phyloP scores from a whole-genome alignment of 768 basidiomycete species.

The Pulveroboletus ravenelii region DNA sequence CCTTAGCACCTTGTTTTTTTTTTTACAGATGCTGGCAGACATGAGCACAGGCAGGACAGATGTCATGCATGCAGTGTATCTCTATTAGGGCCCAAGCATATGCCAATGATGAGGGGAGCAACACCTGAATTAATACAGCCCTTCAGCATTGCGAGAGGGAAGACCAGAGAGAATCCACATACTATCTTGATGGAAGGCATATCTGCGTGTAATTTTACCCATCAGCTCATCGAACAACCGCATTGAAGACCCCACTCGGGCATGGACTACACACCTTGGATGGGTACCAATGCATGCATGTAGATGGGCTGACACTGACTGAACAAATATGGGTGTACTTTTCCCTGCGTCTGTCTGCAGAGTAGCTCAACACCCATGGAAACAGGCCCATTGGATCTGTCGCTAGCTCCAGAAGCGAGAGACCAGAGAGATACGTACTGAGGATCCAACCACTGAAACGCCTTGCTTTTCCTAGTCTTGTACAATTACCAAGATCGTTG shows the following conservation, averaged over 20 bases:
- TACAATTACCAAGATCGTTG: constrained; percentile 35
- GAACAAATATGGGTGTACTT: constrained; percentile 82
- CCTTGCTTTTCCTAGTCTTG: constrained; percentile 68
- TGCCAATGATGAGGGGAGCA: background rate
- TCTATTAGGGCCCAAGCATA: constrained; percentile 35
- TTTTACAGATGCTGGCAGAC: too few species aligned
- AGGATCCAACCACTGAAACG: constrained; percentile 86
- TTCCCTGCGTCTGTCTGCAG: constrained; percentile 81
- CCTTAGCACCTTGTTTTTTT: too few species aligned
- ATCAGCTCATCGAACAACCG: background rate
- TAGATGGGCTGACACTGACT: constrained; percentile 94
- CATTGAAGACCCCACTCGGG: background rate
- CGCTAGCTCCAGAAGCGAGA: background rate
- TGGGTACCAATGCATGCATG: constrained; percentile 69
- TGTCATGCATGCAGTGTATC: constrained; percentile 68
- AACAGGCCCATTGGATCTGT: background rate
- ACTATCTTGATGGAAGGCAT: constrained; percentile 84
- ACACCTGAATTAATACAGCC: background rate
- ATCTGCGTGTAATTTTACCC: constrained; percentile 39
- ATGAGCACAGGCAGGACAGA: constrained; percentile 76
- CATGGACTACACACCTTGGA: constrained; percentile 51
- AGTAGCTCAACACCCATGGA: background rate
- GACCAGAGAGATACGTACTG: constrained; percentile 41
- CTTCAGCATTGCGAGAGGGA: background rate
- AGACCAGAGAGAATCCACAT: constrained; percentile 18